Base-by-base conservation (phyloP, 23 red algal species). In the Agarophyton chilense region DNA sequence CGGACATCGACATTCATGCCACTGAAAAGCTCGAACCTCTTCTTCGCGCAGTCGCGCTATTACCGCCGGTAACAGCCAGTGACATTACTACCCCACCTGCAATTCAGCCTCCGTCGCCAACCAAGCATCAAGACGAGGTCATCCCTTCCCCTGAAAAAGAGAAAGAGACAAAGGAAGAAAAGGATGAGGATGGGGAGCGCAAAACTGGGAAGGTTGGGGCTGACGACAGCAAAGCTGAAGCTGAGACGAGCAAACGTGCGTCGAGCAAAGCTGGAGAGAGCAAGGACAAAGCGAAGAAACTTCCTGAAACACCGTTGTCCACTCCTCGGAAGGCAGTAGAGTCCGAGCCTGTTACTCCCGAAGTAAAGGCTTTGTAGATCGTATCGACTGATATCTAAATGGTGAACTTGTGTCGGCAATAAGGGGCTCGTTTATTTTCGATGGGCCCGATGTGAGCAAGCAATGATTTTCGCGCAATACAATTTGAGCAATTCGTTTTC, bases 1-100 rank as follows among this genome's bases (percentile, higher is more conserved):
- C 77, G 64, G 41, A 72, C 62, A 52, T 88, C 21, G 83, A 88
- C 50, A 31, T 88, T 44, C 39, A 88, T 44, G 46, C 41, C 9
- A 34, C 44, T 16, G 25, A 50, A 16, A 72, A 88, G 31, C 32
- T 88, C 22, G 56, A 44, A 13, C 83, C 50, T 10, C 19, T 88
- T 32, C 83, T 67, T 2, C 63, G 83, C 26, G 83, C 61, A 35
- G 39, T 65, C 21, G 31, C 61, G 11, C 55, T 84, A 12, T 21
- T 66, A 33, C 80, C 80, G n/a, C 80, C 80, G 9, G 64, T 70
- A 18, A 70, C 64, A 6, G 64, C 64, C 38, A 70, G 34, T 7
- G 64, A 70, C 1, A 33, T 70, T 28, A 58, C 55, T 4, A n/a
- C n/a, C n/a, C 55, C 55, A 29, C 55, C 55, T 25, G 22, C 24